Evolutionary conservation across 75 land plant genomes (phyloP).

Genomic region (Adiantum capillusveneris): DNA sequence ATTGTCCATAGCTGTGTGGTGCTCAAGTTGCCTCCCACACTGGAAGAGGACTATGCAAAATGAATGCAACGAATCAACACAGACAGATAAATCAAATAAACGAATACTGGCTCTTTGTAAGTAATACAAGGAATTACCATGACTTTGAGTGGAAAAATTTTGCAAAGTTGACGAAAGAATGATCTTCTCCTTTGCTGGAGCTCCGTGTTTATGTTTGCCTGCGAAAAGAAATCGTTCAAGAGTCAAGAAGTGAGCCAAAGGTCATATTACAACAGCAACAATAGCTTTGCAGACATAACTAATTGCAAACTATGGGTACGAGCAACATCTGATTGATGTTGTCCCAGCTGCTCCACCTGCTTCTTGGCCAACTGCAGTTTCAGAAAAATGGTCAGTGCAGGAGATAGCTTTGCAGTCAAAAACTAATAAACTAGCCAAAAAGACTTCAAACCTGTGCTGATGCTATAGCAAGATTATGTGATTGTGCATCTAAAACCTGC

Average conservation of each 20-base stretch:
- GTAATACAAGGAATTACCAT: neutral
- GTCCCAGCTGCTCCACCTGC: slow-evolving; percentile 14
- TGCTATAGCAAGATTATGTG: slow-evolving; percentile 13
- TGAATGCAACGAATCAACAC: slow-evolving; percentile 6
- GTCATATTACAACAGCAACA: neutral
- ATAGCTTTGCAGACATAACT: neutral
- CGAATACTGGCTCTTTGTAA: too few relatives aligned
- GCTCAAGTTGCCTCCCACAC: slow-evolving; percentile 3
- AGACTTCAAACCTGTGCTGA: slow-evolving; percentile 15
- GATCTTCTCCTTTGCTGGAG: slow-evolving; percentile 12
- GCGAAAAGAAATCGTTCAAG: neutral
- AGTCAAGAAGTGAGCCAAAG: neutral
- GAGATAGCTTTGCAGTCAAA: too few relatives aligned
- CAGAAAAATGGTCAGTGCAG: neutral
- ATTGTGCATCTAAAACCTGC: slow-evolving; percentile 14
- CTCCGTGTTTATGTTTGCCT: slow-evolving; percentile 15
- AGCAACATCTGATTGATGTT: slow-evolving; percentile 12
- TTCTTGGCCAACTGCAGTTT: slow-evolving; percentile 19
- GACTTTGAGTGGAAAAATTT: slow-evolving; percentile 10
- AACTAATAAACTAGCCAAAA: too few relatives aligned
- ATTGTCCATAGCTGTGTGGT: slow-evolving; percentile 24
- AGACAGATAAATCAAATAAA: neutral
- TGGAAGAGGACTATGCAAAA: slow-evolving; percentile 5
- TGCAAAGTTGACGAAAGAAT: slow-evolving; percentile 21
- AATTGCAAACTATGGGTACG: slow-evolving; percentile 14